Evolutionary conservation across 75 land plant species (phyloP).

Genomic region (Picea glauca): DNA sequence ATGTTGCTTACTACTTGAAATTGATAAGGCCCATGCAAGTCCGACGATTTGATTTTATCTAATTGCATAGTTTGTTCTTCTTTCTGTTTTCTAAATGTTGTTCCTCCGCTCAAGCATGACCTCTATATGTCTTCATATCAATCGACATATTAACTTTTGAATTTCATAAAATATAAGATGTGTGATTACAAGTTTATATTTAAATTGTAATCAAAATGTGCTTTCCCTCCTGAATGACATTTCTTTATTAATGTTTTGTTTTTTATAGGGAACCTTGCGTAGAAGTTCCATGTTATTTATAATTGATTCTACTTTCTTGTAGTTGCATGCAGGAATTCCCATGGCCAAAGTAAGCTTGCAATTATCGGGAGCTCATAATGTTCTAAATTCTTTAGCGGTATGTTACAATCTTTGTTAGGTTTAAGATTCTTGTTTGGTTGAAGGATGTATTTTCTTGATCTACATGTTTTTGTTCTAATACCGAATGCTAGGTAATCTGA

Average conservation of each 20-base stretch:
- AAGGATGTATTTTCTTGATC: not conserved
- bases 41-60: no score
- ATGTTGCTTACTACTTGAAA: no score
- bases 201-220: not conserved
- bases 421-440: not conserved
- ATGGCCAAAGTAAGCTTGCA: constrained; percentile 44
- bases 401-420: constrained; percentile 6
- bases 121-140: not conserved
- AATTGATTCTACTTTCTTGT: constrained; percentile 8
- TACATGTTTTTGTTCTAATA: not conserved
- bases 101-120: not conserved
- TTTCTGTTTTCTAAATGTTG: not conserved
- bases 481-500: no score
- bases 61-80: not conserved
- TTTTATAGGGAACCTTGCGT: not conserved
- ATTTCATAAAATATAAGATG: not conserved
- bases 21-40: no score
- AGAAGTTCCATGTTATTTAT: not conserved
- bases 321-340: constrained; percentile 35
- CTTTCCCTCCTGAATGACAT: not conserved
- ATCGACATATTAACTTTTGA: not conserved
- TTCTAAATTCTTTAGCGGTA: constrained; percentile 74
- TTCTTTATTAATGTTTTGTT: not conserved
- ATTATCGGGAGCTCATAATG: constrained; percentile 64
- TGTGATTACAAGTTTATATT: not conserved